phyloP scores from a whole-genome alignment of 257 asterid species.

The Rauvolfia tetraphylla region DNA sequence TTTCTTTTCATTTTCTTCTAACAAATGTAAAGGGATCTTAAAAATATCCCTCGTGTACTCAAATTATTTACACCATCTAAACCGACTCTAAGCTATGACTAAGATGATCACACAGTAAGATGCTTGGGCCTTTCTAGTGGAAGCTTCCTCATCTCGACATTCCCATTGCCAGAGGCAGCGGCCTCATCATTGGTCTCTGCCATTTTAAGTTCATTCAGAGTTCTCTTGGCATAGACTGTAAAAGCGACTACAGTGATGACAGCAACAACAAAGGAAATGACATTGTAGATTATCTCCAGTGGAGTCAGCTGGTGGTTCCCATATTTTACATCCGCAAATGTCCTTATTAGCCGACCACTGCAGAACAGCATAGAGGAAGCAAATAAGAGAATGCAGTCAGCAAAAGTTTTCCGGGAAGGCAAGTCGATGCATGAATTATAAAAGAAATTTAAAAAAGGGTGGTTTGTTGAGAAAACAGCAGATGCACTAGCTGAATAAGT shows the following conservation, averaged over 20 bases:
- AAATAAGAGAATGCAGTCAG: not conserved
- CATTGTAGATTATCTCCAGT: conserved; percentile 71
- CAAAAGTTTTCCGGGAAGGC: not conserved
- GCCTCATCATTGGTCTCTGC: conserved; percentile 35
- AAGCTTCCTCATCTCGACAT: conserved; percentile 59
- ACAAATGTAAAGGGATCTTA: conserved; percentile 4
- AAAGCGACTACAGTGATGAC: conserved; percentile 52
- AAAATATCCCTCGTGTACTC: not conserved
- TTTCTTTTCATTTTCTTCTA: not conserved
- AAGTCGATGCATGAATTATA: not conserved
- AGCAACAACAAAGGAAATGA: conserved; percentile 67
- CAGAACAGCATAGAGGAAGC: conserved; percentile 15
- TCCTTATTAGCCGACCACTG: conserved; percentile 86
- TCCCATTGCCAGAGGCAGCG: conserved; percentile 18
- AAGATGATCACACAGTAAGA: conserved; percentile 2
- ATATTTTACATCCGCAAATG: conserved; percentile 75
- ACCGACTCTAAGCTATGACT: not conserved
- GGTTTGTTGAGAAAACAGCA: not conserved
- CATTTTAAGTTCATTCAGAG: conserved; percentile 51
- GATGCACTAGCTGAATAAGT: too few species aligned
- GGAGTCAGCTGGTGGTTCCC: conserved; percentile 63
- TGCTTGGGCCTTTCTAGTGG: conserved; percentile 27
- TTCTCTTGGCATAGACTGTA: conserved; percentile 67
- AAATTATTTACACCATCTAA: not conserved
- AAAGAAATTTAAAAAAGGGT: not conserved